Evolutionary conservation across 2,329 filamentous ascomycete species (phyloP), one percentile per base, ranked within the genome.

Genomic region (Teratosphaeria pseudoeucalypti): DNA sequence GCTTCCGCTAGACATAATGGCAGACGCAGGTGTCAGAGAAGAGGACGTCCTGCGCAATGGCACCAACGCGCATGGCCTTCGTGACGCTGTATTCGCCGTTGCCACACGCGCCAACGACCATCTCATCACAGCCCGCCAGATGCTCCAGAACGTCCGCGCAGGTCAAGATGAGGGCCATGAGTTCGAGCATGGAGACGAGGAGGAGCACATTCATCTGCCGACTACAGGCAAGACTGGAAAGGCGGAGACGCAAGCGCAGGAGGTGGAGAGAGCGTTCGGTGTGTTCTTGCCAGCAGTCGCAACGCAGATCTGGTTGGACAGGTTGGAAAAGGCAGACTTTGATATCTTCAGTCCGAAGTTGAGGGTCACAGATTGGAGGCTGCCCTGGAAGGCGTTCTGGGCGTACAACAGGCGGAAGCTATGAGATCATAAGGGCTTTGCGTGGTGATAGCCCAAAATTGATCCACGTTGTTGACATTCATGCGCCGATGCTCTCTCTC

Each of bases 61-160:
- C 0, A 85, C 88, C 0, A 77, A 83, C n/a, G 92, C 92, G 0
- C 79, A 84, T 0, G 92, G 92, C 0, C 79, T 97, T 19, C 85
- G 88, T 62, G 92, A 99, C 73, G 92, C 92, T 3, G 85, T 97
- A 0, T 99, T 97, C 74, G 82, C 85, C 3, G 90, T 99, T 14
- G 94, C 94, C 0, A 99, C 94, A 0, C 84, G 92, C 43, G 94
- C 94, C 6, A 95, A 95, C 70, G 94, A 99, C 72, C 94, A 99
- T 74, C 79, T 99, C 37, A 95, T 96, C 66, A 97, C 92, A 0
- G 92, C 89, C 1, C 81, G 91, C 61, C 90, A 96, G 72, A 96
- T 99, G 91, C 74, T 97, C 61, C 86, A 85, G 69, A 90, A 89
- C 67, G 76, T 96, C 23, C 84, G 84, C 58, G 85, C 84, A 3